Evolutionary conservation across 176 grass and related monocot species (phyloP).

Genomic region (Musa schizocarpa): DNA sequence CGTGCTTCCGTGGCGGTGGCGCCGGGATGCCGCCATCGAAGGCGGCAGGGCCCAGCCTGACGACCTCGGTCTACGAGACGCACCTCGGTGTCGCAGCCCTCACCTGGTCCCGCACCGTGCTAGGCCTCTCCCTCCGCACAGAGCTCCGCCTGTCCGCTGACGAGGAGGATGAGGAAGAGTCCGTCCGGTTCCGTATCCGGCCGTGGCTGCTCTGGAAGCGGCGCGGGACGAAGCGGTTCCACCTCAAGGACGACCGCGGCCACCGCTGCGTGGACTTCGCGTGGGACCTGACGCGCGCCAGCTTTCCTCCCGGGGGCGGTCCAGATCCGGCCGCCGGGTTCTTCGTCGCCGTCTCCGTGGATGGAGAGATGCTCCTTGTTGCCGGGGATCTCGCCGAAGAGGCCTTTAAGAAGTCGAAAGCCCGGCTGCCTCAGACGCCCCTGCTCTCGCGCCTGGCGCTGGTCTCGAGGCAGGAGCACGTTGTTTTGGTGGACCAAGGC

Average conservation of each 20-base stretch:
- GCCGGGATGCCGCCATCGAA: conserved; percentile 3
- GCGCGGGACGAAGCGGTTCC: conserved; percentile 39
- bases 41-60: conserved; percentile 28
- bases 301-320: conserved; percentile 22
- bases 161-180: conserved; percentile 25
- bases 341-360: conserved; percentile 56
- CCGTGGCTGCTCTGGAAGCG: conserved; percentile 62
- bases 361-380: conserved; percentile 60
- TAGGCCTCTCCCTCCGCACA: conserved; percentile 60
- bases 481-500: neutral
- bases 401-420: conserved; percentile 39
- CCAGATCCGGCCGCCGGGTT: conserved; percentile 55
- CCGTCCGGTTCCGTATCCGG: conserved; percentile 45
- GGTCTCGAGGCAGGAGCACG: conserved; percentile 13
- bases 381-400: conserved; percentile 54
- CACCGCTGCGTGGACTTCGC: conserved; percentile 33
- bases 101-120: conserved; percentile 53
- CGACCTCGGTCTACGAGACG: conserved; percentile 83
- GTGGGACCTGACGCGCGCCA: conserved; percentile 56
- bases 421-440: conserved; percentile 12
- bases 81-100: conserved; percentile 53
- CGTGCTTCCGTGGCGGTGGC: conserved; percentile 29
- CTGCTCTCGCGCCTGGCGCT: neutral
- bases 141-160: conserved; percentile 37
- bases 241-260: conserved; percentile 13